Conservation (phyloP, 164 flowering plant genomes). For the Chimonanthus praecox region DNA sequence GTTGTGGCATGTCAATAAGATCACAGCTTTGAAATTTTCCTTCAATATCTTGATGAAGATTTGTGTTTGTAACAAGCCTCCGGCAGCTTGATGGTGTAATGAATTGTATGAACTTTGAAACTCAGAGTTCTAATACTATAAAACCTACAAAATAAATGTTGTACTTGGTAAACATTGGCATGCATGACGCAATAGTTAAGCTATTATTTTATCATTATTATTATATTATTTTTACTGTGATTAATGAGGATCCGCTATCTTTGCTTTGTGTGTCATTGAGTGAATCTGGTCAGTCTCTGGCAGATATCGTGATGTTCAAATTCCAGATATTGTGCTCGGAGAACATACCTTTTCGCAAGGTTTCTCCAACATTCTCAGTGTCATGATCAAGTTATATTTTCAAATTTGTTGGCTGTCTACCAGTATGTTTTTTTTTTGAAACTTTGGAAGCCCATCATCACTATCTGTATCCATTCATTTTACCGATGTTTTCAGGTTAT, state of each 20-base stretch:
- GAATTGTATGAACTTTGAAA: background rate
- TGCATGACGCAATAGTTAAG: background rate
- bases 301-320: slow-evolving; percentile 9
- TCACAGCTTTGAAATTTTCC: too few relatives aligned
- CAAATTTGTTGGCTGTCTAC: slow-evolving; percentile 2
- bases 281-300: slow-evolving; percentile 12
- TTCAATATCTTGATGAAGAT: too few relatives aligned
- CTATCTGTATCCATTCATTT: background rate
- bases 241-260: slow-evolving; percentile 1
- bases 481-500: slow-evolving; percentile 18
- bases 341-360: slow-evolving; percentile 11
- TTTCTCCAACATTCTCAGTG: slow-evolving; percentile 7
- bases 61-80: too few relatives aligned
- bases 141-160: background rate
- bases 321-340: slow-evolving; percentile 8
- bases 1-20: too few relatives aligned
- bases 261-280: background rate
- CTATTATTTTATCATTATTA: too few relatives aligned
- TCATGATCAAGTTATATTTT: background rate
- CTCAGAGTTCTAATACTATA: background rate
- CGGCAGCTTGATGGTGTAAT: background rate
- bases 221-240: background rate
- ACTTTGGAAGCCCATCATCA: background rate
- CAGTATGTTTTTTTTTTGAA: too few relatives aligned
- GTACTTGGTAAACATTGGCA: background rate